Evolutionary conservation across 2,329 filamentous ascomycete species (phyloP).

Genomic region (Aureobasidium lini): DNA sequence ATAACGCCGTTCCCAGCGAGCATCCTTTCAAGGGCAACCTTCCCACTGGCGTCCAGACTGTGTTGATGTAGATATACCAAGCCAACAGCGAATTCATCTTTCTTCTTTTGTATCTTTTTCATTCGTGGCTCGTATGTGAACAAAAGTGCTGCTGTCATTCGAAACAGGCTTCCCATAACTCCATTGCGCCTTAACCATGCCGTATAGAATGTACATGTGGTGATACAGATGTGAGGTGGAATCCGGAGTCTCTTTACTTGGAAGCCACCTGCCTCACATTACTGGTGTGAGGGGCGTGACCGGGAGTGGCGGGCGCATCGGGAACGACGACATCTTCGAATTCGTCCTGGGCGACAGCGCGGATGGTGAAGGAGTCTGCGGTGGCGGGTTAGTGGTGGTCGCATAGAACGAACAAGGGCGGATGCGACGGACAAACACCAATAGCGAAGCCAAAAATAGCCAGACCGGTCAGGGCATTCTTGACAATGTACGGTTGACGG

Average conservation of each 20-base stretch:
- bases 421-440: slow-evolving; percentile 66
- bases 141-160: not conserved
- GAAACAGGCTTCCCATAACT: slow-evolving; percentile 4
- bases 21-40: slow-evolving; percentile 15
- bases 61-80: slow-evolving; percentile 13
- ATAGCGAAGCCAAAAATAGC: slow-evolving; percentile 67
- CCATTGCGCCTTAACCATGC: slow-evolving; percentile 6
- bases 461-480: slow-evolving; percentile 77
- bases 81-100: slow-evolving; percentile 7
- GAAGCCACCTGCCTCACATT: slow-evolving; percentile 5
- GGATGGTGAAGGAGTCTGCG: slow-evolving; percentile 64
- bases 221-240: not conserved
- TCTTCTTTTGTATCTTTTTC: not conserved
- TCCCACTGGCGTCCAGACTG: not conserved
- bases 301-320: slow-evolving; percentile 54
- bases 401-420: not conserved
- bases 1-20: slow-evolving; percentile 28
- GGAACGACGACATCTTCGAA: slow-evolving; percentile 94
- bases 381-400: slow-evolving; percentile 5
- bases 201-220: slow-evolving; percentile 7
- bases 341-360: slow-evolving; percentile 87
- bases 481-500: slow-evolving; percentile 82
- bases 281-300: slow-evolving; percentile 26
- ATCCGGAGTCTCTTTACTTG: not conserved
- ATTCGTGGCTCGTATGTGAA: slow-evolving; percentile 8